Evolutionary conservation across 371 early-diverging fungal genomes (phyloP), one percentile per base, ranked within the genome.

Genomic region (Nematocida homosporus): DNA sequence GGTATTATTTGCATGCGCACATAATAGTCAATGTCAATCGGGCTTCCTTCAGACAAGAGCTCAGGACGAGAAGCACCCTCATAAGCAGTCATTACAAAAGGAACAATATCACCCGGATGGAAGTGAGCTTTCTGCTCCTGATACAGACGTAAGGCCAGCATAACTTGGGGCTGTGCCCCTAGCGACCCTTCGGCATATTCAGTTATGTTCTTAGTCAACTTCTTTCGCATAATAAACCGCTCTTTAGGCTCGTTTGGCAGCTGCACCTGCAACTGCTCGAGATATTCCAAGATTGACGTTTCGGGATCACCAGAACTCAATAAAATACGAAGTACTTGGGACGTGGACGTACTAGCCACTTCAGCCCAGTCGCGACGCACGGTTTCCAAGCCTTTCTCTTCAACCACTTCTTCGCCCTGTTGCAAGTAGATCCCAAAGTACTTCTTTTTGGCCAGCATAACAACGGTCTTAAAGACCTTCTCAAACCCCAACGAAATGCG

Each of bases 361-460:
- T 86, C 90, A 83, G 94, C 96, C 93, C 96, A 97, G 85, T 99
- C 98, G 77, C 98, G 86, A 77, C 98, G 88, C 0, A 95, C 94
- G 68, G 93, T 85, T 83, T 98, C 99, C 60, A 98, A 87, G 55
- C 99, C 99, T 81, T 96, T 97, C 8, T 89, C 92, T 83, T 99
- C 99, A 18, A 53, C 51, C 53, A 47, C 40, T 57, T 82, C 67
- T 86, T 82, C 54, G 87, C 87, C 86, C 59, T 56, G 48, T 27
- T 65, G 47, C 0, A 92, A 86, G 40, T 86, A 77, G 27, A 95
- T 80, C 0, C 94, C 97, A 25, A 94, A 98, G 83, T 98, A 99
- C 83, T 96, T 99, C 81, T 99, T 99, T 87, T 99, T 99, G 79
- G 93, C 93, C n/a, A 95, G 86, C 57, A 99, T 82, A 32, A 98